phyloP scores from a whole-genome alignment of 139 green algal genomes.

The Astrephomene gubernaculifera region DNA sequence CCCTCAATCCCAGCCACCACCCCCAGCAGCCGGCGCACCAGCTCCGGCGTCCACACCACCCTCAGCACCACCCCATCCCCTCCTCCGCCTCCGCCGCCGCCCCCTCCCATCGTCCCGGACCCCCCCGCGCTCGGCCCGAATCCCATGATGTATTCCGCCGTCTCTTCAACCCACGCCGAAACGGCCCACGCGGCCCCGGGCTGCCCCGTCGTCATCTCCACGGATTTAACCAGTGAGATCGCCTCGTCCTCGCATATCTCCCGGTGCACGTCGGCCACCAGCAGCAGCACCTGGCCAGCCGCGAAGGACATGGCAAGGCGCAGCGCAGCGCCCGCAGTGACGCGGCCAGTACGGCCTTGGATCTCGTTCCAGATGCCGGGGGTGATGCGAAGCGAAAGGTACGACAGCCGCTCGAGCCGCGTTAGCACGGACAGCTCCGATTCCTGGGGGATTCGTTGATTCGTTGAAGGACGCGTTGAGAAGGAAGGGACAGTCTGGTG shows the following conservation, averaged over 20 bases:
- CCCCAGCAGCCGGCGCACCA: constrained; percentile 34
- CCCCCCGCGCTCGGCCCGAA: constrained; percentile 10
- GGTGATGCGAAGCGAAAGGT: constrained; percentile 36
- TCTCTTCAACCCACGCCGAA: constrained; percentile 40
- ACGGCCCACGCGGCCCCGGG: constrained; percentile 20
- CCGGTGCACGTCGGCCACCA: constrained; percentile 36
- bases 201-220: constrained; percentile 28
- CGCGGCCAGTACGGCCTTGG: constrained; percentile 29
- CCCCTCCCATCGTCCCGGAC: background rate
- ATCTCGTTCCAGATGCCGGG: constrained; percentile 41
- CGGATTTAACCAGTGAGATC: constrained; percentile 29
- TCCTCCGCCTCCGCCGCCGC: background rate
- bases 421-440: constrained; percentile 23
- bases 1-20: constrained; percentile 24
- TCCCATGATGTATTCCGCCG: constrained; percentile 34
- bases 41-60: constrained; percentile 40
- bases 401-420: constrained; percentile 18
- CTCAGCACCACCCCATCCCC: constrained; percentile 10
- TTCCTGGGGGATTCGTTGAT: constrained; percentile 28
- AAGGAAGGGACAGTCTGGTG: too few species aligned
- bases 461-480: too few species aligned
- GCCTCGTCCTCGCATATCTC: constrained; percentile 46
- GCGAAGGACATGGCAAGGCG: constrained; percentile 44
- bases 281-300: constrained; percentile 23
- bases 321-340: constrained; percentile 35